Conservation (phyloP, 2,329 filamentous ascomycete genomes). For the Fusarium nisikadoi region DNA sequence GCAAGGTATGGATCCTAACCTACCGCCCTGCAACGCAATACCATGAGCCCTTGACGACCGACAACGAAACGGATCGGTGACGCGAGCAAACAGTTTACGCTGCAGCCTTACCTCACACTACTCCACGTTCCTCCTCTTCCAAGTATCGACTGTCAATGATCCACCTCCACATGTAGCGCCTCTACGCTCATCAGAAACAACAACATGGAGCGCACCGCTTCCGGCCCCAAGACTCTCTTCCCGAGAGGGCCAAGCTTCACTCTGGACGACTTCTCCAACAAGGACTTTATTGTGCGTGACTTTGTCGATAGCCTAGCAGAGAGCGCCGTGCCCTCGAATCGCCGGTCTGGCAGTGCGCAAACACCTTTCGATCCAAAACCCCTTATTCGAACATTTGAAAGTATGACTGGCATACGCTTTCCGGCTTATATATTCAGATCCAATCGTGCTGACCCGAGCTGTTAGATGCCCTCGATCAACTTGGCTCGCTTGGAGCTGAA, state of each 20-base stretch:
- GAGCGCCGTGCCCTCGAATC: slow-evolving; percentile 79
- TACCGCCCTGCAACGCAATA: slow-evolving; percentile 9
- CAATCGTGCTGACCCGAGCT: slow-evolving; percentile 18
- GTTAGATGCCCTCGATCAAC: slow-evolving; percentile 71
- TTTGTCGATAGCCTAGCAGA: slow-evolving; percentile 96
- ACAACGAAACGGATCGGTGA: slow-evolving; percentile 23
- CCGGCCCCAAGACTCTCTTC: slow-evolving; percentile 73
- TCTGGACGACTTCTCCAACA: slow-evolving; percentile 86
- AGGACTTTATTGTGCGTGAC: slow-evolving; percentile 97
- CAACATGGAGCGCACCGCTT: slow-evolving; percentile 57
- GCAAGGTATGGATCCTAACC: slow-evolving; percentile 7
- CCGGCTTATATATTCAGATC: neutral
- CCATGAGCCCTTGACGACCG: slow-evolving; percentile 33
- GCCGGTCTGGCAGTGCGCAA: slow-evolving; percentile 76
- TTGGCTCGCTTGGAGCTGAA: slow-evolving; percentile 80
- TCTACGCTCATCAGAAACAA: slow-evolving; percentile 32
- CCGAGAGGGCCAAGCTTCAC: slow-evolving; percentile 85
- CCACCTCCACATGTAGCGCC: slow-evolving; percentile 48
- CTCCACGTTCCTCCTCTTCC: neutral
- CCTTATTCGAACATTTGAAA: slow-evolving; percentile 93
- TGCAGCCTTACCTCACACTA: neutral
- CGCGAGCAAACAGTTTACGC: slow-evolving; percentile 13
- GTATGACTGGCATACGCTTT: slow-evolving; percentile 51
- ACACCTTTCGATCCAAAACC: slow-evolving; percentile 92
- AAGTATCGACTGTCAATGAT: slow-evolving; percentile 17